phyloP scores from a whole-genome alignment of 1,284 basidiomycete genomes.

The Takashimella tepidaria region DNA sequence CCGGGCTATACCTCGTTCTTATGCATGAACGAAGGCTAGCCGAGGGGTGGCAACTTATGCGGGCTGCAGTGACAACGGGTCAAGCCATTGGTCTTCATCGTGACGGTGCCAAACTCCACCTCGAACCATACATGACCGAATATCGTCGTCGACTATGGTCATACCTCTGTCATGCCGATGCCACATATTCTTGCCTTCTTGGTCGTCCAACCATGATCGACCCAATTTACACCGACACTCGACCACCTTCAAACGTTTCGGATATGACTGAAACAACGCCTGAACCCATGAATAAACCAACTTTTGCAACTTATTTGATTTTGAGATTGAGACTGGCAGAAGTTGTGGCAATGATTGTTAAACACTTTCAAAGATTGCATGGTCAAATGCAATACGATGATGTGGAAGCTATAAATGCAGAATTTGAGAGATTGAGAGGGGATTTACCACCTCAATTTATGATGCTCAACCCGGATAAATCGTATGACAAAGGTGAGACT shows the following conservation, averaged over 20 bases:
- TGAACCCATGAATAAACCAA: slow-evolving; percentile 55
- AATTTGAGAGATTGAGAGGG: slow-evolving; percentile 69
- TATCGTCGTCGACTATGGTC: slow-evolving; percentile 89
- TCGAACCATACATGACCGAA: slow-evolving; percentile 66
- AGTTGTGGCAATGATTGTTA: slow-evolving; percentile 81
- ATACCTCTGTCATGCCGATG: slow-evolving; percentile 86
- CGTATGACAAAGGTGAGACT: slow-evolving; percentile 32
- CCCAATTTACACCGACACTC: slow-evolving; percentile 37
- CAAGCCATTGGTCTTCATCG: slow-evolving; percentile 87
- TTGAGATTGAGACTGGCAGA: slow-evolving; percentile 75
- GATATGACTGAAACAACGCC: slow-evolving; percentile 52
- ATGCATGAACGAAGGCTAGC: slow-evolving; percentile 46
- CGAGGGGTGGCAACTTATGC: slow-evolving; percentile 89
- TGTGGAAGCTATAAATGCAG: slow-evolving; percentile 73
- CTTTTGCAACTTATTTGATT: slow-evolving; percentile 78
- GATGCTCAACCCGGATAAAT: slow-evolving; percentile 31
- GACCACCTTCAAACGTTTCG: slow-evolving; percentile 68
- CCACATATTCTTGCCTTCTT: slow-evolving; percentile 75
- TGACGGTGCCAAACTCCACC: slow-evolving; percentile 67
- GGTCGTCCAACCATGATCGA: slow-evolving; percentile 68
- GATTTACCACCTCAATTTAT: slow-evolving; percentile 58
- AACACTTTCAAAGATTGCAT: slow-evolving; percentile 83
- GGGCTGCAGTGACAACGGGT: slow-evolving; percentile 81
- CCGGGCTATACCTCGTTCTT: slow-evolving; percentile 81
- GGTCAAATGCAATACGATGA: slow-evolving; percentile 73